These are phyloP conservation scores for Gnetum montanum DNA, from an alignment of 75 land plant genomes.

Conservation along the genomic window DNA sequence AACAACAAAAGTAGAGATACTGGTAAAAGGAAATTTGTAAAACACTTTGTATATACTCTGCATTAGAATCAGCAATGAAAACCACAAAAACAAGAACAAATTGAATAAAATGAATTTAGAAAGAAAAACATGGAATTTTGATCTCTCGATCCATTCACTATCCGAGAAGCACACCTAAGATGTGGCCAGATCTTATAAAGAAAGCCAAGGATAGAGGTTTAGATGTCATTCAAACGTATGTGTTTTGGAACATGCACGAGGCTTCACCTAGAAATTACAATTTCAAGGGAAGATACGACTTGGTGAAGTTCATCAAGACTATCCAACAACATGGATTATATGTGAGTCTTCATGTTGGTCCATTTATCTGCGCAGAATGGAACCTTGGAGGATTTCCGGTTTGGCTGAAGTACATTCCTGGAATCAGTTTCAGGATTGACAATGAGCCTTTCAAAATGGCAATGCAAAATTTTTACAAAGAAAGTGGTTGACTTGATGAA, in stretches of 20 bases:
- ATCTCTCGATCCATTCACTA: neutral
- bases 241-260: conserved; percentile 38
- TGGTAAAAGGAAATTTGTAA: no score
- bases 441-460: conserved; percentile 34
- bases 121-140: neutral
- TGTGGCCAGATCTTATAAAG: conserved; percentile 22
- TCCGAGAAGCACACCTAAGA: conserved; percentile 7
- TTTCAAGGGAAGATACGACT: conserved; percentile 40
- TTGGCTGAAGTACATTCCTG: conserved; percentile 33
- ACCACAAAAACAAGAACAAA: no score
- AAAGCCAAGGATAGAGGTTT: conserved; percentile 39
- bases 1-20: no score
- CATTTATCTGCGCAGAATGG: conserved; percentile 57
- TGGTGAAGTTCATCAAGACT: conserved; percentile 38
- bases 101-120: no score
- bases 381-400: conserved; percentile 26
- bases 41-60: no score
- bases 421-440: conserved; percentile 33
- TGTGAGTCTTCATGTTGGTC: conserved; percentile 47
- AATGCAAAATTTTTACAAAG: conserved; percentile 37
- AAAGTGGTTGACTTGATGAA: conserved; percentile 52
- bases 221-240: conserved; percentile 39
- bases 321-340: conserved; percentile 46
- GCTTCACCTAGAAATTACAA: conserved; percentile 32
- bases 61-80: no score